phyloP scores from a whole-genome alignment of 169 alveolate species.

The Plasmodium chabaudi region DNA sequence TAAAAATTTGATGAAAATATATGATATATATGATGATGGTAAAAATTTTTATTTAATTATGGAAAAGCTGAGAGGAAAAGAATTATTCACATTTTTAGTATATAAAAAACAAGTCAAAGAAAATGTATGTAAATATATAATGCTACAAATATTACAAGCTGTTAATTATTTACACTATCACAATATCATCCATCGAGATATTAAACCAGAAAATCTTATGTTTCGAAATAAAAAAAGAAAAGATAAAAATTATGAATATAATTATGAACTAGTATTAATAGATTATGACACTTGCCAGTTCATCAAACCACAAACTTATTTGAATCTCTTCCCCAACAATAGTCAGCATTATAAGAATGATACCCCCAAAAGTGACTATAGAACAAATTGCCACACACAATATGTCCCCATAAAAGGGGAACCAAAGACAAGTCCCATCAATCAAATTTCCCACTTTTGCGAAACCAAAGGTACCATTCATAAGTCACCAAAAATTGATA shows the following conservation, averaged over 20 bases:
- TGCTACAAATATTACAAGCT: slow-evolving; percentile 89
- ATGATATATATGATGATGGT: slow-evolving; percentile 90
- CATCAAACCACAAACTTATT: background rate
- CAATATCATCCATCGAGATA: slow-evolving; percentile 88
- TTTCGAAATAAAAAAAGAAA: slow-evolving; percentile 82
- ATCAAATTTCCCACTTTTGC: too few relatives aligned
- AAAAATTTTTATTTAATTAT: slow-evolving; percentile 87
- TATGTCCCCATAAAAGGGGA: too few relatives aligned
- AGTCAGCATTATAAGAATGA: too few relatives aligned
- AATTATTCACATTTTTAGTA: slow-evolving; percentile 89
- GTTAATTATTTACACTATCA: slow-evolving; percentile 88
- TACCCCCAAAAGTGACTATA: too few relatives aligned
- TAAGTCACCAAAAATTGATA: too few relatives aligned
- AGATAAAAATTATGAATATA: slow-evolving; percentile 78
- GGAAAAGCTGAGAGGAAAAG: slow-evolving; percentile 92
- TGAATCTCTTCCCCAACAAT: too few relatives aligned
- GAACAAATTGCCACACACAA: too few relatives aligned
- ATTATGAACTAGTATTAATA: slow-evolving; percentile 85
- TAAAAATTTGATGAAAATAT: slow-evolving; percentile 87
- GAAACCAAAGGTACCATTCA: too few relatives aligned
- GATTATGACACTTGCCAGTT: slow-evolving; percentile 90
- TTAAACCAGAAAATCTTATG: slow-evolving; percentile 91
- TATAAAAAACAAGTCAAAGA: slow-evolving; percentile 91
- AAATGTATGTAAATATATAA: slow-evolving; percentile 90
- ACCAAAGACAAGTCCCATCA: too few relatives aligned